These are phyloP conservation scores for Hericium rajendrae DNA, from an alignment of 768 basidiomycete species.

Conservation along the genomic window DNA sequence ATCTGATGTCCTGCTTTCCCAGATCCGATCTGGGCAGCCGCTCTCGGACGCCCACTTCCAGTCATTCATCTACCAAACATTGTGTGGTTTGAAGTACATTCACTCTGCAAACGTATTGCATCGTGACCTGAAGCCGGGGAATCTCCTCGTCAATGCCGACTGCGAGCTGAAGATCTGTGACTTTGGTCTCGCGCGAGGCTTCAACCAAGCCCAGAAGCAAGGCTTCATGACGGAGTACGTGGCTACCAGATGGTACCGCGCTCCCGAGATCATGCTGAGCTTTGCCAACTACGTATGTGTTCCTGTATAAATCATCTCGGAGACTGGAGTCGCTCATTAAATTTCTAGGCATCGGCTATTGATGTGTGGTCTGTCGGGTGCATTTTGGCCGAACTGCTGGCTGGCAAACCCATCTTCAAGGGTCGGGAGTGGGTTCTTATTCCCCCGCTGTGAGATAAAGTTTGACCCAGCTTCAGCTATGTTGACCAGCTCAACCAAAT, in stretches of 20 bases:
- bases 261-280: slow-evolving; percentile 98
- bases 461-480: slow-evolving; percentile 43
- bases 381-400: slow-evolving; percentile 86
- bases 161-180: slow-evolving; percentile 99
- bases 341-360: slow-evolving; percentile 70
- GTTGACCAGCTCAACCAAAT: slow-evolving; percentile 99
- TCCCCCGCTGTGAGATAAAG: not conserved
- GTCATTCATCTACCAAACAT: slow-evolving; percentile 96
- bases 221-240: slow-evolving; percentile 99
- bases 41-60: slow-evolving; percentile 89
- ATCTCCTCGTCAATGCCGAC: slow-evolving; percentile 94
- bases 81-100: slow-evolving; percentile 97
- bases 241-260: slow-evolving; percentile 98
- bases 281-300: slow-evolving; percentile 83
- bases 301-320: not conserved
- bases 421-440: slow-evolving; percentile 72
- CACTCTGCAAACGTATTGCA: slow-evolving; percentile 97
- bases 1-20: not conserved
- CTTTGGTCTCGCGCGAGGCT: slow-evolving; percentile 93
- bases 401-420: slow-evolving; percentile 94
- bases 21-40: slow-evolving; percentile 83
- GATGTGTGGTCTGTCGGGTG: slow-evolving; percentile 97
- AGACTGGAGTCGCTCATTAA: not conserved
- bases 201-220: slow-evolving; percentile 79
- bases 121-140: slow-evolving; percentile 91